Evolutionary conservation across 768 basidiomycete species (phyloP).

Genomic region (Pleurotus ostreatus): DNA sequence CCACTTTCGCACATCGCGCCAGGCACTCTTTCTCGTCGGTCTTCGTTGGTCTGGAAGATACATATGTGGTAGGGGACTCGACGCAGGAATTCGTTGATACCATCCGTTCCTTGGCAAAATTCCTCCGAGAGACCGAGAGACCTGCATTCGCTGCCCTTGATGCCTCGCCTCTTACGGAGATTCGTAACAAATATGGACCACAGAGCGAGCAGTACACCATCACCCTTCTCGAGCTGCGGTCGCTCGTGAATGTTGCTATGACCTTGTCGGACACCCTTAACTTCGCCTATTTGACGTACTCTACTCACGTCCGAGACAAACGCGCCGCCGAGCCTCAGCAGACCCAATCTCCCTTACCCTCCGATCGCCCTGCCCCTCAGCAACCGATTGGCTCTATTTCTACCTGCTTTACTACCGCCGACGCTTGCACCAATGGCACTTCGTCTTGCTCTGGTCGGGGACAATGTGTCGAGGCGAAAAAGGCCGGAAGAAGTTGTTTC

Average conservation of each 20-base stretch:
- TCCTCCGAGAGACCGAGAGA: slow-evolving; percentile 47
- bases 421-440: slow-evolving; percentile 60
- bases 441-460: slow-evolving; percentile 68
- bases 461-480: slow-evolving; percentile 54
- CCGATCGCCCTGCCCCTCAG: slow-evolving; percentile 35
- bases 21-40: slow-evolving; percentile 52
- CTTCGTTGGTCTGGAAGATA: slow-evolving; percentile 24
- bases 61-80: slow-evolving; percentile 9
- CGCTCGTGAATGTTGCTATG: slow-evolving; percentile 41
- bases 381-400: slow-evolving; percentile 56
- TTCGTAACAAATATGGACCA: slow-evolving; percentile 43
- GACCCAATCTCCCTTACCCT: slow-evolving; percentile 44
- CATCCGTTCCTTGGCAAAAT: slow-evolving; percentile 40
- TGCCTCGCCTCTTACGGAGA: slow-evolving; percentile 43
- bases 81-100: slow-evolving; percentile 37
- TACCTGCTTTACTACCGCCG: slow-evolving; percentile 54
- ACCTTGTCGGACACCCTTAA: slow-evolving; percentile 32
- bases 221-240: slow-evolving; percentile 42
- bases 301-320: slow-evolving; percentile 23
- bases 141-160: slow-evolving; percentile 62
- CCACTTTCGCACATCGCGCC: slow-evolving; percentile 58
- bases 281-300: slow-evolving; percentile 51
- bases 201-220: slow-evolving; percentile 51
- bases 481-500: slow-evolving; percentile 54
- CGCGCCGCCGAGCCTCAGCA: slow-evolving; percentile 35